These are phyloP conservation scores for Xylariaceae sp. DNA, from an alignment of 2,329 filamentous ascomycete genomes.

Conservation along the genomic window DNA sequence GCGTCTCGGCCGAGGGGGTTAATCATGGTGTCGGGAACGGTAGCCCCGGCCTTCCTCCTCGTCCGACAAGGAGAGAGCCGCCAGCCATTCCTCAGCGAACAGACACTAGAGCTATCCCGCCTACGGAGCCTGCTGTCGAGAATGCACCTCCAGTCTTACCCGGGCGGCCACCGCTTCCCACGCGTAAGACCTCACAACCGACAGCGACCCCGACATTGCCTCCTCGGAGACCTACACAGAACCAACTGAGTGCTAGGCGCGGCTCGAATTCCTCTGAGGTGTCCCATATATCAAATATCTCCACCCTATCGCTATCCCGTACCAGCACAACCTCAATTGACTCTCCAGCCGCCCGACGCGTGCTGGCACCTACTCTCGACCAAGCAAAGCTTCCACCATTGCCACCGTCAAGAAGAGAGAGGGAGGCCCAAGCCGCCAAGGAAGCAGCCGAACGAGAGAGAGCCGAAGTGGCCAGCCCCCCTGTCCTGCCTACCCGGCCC, in stretches of 20 bases:
- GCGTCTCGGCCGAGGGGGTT: constrained; percentile 35
- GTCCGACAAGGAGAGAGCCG: constrained; percentile 35
- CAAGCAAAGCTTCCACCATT: constrained; percentile 54
- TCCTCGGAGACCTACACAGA: constrained; percentile 45
- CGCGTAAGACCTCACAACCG: constrained; percentile 30
- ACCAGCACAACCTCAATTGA: constrained; percentile 47
- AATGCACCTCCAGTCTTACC: constrained; percentile 26
- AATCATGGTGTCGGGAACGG: constrained; percentile 22
- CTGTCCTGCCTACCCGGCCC: constrained; percentile 28
- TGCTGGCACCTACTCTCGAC: constrained; percentile 54
- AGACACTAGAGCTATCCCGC: constrained; percentile 25
- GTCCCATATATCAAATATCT: constrained; percentile 52
- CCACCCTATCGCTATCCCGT: constrained; percentile 49
- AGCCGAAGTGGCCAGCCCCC: constrained; percentile 29
- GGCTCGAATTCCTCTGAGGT: constrained; percentile 56
- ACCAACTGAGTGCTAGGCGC: constrained; percentile 41
- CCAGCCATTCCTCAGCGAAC: constrained; percentile 38
- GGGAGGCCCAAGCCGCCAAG: constrained; percentile 43
- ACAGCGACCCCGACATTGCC: constrained; percentile 47
- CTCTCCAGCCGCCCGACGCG: constrained; percentile 38
- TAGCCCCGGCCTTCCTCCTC: constrained; percentile 39
- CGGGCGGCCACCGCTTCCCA: constrained; percentile 37
- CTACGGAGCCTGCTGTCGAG: constrained; percentile 20
- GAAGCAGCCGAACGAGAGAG: constrained; percentile 34
- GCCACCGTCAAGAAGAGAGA: constrained; percentile 52